phyloP scores from a whole-genome alignment of 768 basidiomycete species.

The Termitomyces heimii region DNA sequence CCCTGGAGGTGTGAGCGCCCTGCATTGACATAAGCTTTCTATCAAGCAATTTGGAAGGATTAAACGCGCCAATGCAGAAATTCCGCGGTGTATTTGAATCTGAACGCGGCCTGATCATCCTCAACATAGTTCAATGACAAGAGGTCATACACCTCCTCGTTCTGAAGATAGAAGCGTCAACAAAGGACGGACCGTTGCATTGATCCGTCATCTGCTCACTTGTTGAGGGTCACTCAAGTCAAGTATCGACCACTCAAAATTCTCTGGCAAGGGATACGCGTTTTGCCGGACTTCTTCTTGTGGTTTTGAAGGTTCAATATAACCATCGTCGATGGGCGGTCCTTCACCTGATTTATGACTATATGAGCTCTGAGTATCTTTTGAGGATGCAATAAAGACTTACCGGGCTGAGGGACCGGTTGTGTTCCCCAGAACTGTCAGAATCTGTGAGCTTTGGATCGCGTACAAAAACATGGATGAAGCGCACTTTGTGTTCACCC shows the following conservation, averaged over 20 bases:
- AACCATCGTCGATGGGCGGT: constrained; percentile 70
- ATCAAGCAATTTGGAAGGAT: not conserved
- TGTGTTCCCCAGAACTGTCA: constrained; percentile 94
- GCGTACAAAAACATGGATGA: not conserved
- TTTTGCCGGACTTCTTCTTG: constrained; percentile 81
- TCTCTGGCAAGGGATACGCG: constrained; percentile 81
- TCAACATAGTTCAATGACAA: constrained; percentile 95
- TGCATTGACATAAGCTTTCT: constrained; percentile 21
- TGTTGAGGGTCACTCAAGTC: constrained; percentile 75
- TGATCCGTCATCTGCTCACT: constrained; percentile 31
- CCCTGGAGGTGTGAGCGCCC: constrained; percentile 93
- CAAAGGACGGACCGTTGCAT: not conserved
- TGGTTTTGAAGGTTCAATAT: constrained; percentile 78
- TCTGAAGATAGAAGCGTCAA: constrained; percentile 35
- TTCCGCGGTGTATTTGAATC: constrained; percentile 93
- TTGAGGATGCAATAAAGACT: constrained; percentile 3
- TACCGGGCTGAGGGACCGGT: constrained; percentile 88
- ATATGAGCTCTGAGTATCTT: not conserved
- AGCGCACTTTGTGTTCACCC: constrained; percentile 81
- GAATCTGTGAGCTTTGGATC: constrained; percentile 1
- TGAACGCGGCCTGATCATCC: constrained; percentile 92
- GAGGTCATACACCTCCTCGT: constrained; percentile 87
- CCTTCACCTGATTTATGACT: constrained; percentile 44
- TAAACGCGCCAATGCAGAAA: constrained; percentile 78
- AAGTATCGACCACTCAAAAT: constrained; percentile 86